Percentiles rank a stretch among this genome's conserved stretches.
Conservation (phyloP, 805 yeast species). For the Pichia sporocuriosa region DNA sequence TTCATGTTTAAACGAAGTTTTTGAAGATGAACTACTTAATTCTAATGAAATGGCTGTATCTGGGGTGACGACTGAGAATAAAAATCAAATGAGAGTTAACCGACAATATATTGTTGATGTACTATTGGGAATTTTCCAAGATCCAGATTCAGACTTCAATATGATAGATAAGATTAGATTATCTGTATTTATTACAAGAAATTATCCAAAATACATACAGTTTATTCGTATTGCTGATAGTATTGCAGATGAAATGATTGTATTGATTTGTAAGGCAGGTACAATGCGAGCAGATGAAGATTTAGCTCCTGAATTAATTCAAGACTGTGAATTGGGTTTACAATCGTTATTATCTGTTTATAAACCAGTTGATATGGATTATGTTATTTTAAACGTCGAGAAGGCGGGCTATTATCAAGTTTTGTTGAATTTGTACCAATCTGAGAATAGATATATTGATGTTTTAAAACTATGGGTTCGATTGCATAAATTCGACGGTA, state of each 20-base stretch:
- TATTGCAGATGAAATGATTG: slow-evolving; percentile 41
- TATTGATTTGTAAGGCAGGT: slow-evolving; percentile 36
- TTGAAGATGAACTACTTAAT: slow-evolving; percentile 74
- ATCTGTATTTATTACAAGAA: slow-evolving; percentile 70
- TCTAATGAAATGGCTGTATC: slow-evolving; percentile 39
- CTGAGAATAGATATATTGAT: slow-evolving; percentile 46
- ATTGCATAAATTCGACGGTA: slow-evolving; percentile 8
- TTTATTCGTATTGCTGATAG: slow-evolving; percentile 68
- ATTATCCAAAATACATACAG: slow-evolving; percentile 79
- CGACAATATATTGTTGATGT: slow-evolving; percentile 78
- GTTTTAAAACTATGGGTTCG: slow-evolving; percentile 49
- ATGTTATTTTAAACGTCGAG: slow-evolving; percentile 43
- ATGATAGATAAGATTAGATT: slow-evolving; percentile 31
- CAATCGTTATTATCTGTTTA: slow-evolving; percentile 64
- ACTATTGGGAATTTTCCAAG: slow-evolving; percentile 50
- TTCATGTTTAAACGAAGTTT: slow-evolving; percentile 67
- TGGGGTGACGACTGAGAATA: slow-evolving; percentile 15
- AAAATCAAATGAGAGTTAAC: slow-evolving; percentile 35
- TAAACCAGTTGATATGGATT: slow-evolving; percentile 48
- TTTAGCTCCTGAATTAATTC: slow-evolving; percentile 25
- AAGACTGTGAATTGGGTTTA: slow-evolving; percentile 63
- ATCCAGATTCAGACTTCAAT: slow-evolving; percentile 28
- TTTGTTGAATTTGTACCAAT: slow-evolving; percentile 47
- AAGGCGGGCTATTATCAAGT: slow-evolving; percentile 53
- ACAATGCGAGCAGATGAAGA: not conserved